Evolutionary conservation across 140 eudicot species (phyloP), one percentile per base, ranked within the genome.

Genomic region (Senecio squalidus): DNA sequence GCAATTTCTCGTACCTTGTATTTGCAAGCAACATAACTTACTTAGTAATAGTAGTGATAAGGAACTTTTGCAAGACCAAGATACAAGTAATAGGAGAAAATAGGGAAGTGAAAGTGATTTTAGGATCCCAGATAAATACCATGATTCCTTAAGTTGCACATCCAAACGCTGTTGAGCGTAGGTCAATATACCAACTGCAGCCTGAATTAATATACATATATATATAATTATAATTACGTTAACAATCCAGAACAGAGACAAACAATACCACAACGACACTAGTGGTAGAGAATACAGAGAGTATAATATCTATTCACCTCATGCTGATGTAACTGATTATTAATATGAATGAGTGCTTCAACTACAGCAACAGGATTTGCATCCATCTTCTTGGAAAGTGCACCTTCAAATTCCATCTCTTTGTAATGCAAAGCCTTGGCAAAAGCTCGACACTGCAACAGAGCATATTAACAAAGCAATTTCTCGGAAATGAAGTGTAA

Each of bases 321-420:
- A 64, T 92, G 93, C 77, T 92, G 98, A 71, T 92, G 98, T 70
- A 92, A 84, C 69, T 92, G 96, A 68, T 72, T 92, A 70, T 92
- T 92, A 73, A 87, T 87, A 79, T 92, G 98, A 75, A 92, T 92
- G 64, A 92, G 87, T 44, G 93, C 84, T 82, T 92, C 96, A 25
- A 87, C 98, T 39, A 87, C 95, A 77, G 98, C 87, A 72, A 82
- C 95, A 51, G 98, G 98, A 74, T 87, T 87, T 16, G 86, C 95
- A 52, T 92, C 98, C 98, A 82, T 92, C 84, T 71, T 92, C 67
- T 83, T 84, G 30, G 96, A 75, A 46, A 78, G 84, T 39, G 96
- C 93, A 67, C 98, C 95, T 76, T 92, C 98, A 73, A 87, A 92
- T 70, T 87, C 96, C 96, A 92, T 92, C 74, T 92, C 98, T 75